phyloP scores from a whole-genome alignment of 2,329 filamentous ascomycete species.

The Aspergillus viridinutans region DNA sequence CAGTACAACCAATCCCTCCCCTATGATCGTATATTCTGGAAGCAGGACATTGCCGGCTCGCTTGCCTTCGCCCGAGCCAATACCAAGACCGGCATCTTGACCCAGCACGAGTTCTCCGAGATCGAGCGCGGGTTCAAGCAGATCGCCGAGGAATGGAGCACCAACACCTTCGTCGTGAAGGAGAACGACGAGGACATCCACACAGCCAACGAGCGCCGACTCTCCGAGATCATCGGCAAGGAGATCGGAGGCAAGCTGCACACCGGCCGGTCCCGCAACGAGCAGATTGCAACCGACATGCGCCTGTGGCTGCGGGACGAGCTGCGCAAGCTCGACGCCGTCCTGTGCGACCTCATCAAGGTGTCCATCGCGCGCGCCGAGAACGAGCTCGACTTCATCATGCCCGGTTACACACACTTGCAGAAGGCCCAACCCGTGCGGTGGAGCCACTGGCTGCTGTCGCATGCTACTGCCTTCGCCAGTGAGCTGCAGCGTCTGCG shows the following conservation, averaged over 20 bases:
- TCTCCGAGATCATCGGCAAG: conserved; percentile 82
- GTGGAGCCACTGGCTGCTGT: conserved; percentile 78
- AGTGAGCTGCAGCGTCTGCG: conserved; percentile 72
- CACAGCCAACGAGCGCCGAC: conserved; percentile 66
- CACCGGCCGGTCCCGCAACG: conserved; percentile 81
- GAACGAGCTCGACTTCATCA: conserved; percentile 69
- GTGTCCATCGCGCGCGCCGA: conserved; percentile 67
- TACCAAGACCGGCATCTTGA: conserved; percentile 68
- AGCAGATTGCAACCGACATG: conserved; percentile 89
- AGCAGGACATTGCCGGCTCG: conserved; percentile 73
- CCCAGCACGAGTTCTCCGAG: conserved; percentile 64
- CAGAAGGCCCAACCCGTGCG: conserved; percentile 78
- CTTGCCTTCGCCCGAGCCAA: conserved; percentile 82
- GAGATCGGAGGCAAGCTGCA: conserved; percentile 84
- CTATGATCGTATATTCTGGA: conserved; percentile 74
- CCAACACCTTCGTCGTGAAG: conserved; percentile 34
- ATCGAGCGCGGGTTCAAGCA: conserved; percentile 68
- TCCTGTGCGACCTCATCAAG: conserved; percentile 65
- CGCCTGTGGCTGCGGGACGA: conserved; percentile 79
- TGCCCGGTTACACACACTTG: conserved; percentile 86
- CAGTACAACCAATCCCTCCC: conserved; percentile 78
- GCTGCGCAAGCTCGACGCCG: conserved; percentile 64
- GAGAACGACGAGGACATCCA: conserved; percentile 57
- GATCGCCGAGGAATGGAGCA: conserved; percentile 46
- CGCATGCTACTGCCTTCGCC: conserved; percentile 67